phyloP scores from a whole-genome alignment of 1,284 basidiomycete genomes.

The Ceratobasidium sp. region DNA sequence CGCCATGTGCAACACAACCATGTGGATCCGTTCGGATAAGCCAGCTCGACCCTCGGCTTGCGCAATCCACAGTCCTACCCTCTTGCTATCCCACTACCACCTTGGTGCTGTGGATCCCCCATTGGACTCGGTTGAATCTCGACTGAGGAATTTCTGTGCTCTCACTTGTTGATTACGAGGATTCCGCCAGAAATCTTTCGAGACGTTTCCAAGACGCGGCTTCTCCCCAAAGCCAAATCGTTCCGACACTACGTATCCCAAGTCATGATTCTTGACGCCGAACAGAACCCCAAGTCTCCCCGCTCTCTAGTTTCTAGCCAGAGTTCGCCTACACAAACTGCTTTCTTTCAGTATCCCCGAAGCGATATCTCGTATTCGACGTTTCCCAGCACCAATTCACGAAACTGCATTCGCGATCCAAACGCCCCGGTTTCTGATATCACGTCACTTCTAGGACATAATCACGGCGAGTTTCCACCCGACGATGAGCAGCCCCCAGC shows the following conservation, averaged over 20 bases:
- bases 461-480: not conserved
- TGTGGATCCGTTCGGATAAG: not conserved
- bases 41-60: not conserved
- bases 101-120: not conserved
- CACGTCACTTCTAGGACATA: not conserved
- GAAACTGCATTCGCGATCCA: not conserved
- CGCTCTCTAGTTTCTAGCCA: not conserved
- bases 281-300: slow-evolving; percentile 10
- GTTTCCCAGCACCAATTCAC: slow-evolving; percentile 1
- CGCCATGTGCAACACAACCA: slow-evolving; percentile 11
- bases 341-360: slow-evolving; percentile 2
- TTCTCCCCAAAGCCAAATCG: not conserved
- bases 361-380: slow-evolving; percentile 23
- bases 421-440: slow-evolving; percentile 3
- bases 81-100: slow-evolving; percentile 8
- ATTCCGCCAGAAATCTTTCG: not conserved
- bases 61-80: slow-evolving; percentile 4
- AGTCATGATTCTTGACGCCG: slow-evolving; percentile 22
- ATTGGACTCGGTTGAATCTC: not conserved
- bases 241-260: too few relatives aligned
- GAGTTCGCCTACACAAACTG: not conserved
- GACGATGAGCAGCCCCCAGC: slow-evolving; percentile 17
- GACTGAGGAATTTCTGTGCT: too few relatives aligned
- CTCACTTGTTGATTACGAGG: not conserved
- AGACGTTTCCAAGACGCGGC: not conserved